These are phyloP conservation scores for Apocynum venetum DNA, from an alignment of 257 asterid genomes.

Conservation along the genomic window DNA sequence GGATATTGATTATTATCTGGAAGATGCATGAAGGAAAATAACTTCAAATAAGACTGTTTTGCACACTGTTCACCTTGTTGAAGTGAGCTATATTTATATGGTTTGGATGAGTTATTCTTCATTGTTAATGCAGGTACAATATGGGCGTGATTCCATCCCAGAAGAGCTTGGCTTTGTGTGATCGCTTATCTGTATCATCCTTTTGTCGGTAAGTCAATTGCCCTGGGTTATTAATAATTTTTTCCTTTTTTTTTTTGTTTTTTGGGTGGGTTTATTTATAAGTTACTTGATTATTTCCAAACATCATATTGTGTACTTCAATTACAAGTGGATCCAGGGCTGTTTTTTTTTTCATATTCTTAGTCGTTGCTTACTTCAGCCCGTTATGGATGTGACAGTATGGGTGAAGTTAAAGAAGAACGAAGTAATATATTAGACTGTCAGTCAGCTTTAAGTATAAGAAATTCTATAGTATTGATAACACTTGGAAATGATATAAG, in stretches of 20 bases:
- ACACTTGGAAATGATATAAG: neutral
- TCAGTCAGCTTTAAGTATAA: neutral
- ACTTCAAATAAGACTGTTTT: neutral
- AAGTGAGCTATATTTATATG: neutral
- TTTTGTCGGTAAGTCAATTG: slow-evolving; percentile 64
- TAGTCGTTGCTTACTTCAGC: neutral
- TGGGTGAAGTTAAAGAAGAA: neutral
- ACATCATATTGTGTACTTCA: neutral
- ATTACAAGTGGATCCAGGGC: neutral
- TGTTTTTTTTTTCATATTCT: too few relatives aligned
- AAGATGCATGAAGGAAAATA: neutral
- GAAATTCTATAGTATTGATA: neutral
- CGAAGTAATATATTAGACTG: neutral
- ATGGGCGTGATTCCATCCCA: slow-evolving; percentile 89
- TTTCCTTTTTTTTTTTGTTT: neutral
- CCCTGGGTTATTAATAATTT: neutral
- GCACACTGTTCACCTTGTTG: neutral
- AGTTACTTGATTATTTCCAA: neutral
- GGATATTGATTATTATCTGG: neutral
- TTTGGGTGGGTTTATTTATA: neutral
- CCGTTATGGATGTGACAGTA: neutral
- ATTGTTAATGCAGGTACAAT: slow-evolving; percentile 60
- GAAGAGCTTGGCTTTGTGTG: slow-evolving; percentile 82
- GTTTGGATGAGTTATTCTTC: neutral
- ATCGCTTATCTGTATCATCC: slow-evolving; percentile 73